A percentile compares a stretch with the other conserved stretches of the same genome.
Evolutionary conservation across 306 rosid species (phyloP).

Genomic region (Clitoria ternatea): DNA sequence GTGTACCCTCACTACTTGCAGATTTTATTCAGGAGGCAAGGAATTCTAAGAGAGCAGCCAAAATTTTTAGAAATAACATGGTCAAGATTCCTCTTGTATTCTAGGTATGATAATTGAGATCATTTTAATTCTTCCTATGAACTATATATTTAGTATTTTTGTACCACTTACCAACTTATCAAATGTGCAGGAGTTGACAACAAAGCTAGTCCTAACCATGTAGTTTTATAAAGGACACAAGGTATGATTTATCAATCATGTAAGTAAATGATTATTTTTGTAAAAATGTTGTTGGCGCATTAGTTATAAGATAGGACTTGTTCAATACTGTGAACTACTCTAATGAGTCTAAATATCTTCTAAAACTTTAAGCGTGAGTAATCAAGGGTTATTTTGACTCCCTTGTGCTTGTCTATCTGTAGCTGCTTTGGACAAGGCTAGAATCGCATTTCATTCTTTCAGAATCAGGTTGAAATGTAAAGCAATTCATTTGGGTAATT

Average conservation of each 20-base stretch:
- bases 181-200: slow-evolving; percentile 66
- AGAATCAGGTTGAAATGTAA: background rate
- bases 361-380: slow-evolving; percentile 5
- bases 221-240: slow-evolving; percentile 64
- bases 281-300: background rate
- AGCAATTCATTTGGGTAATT: background rate
- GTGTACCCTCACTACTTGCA: slow-evolving; percentile 27
- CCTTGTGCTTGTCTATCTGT: background rate
- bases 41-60: slow-evolving; percentile 80
- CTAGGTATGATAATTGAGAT: slow-evolving; percentile 59
- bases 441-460: background rate
- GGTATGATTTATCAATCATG: slow-evolving; percentile 44
- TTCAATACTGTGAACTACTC: slow-evolving; percentile 8
- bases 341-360: background rate
- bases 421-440: background rate
- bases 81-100: slow-evolving; percentile 72
- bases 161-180: slow-evolving; percentile 15
- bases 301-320: slow-evolving; percentile 6
- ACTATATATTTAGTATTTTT: background rate
- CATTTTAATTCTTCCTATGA: background rate
- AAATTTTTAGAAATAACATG: slow-evolving; percentile 57
- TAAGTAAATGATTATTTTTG: background rate
- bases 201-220: slow-evolving; percentile 74
- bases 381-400: background rate
- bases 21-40: slow-evolving; percentile 86